Evolutionary conservation across 2,329 filamentous ascomycete species (phyloP).

Genomic region (Fusarium coffeatum): DNA sequence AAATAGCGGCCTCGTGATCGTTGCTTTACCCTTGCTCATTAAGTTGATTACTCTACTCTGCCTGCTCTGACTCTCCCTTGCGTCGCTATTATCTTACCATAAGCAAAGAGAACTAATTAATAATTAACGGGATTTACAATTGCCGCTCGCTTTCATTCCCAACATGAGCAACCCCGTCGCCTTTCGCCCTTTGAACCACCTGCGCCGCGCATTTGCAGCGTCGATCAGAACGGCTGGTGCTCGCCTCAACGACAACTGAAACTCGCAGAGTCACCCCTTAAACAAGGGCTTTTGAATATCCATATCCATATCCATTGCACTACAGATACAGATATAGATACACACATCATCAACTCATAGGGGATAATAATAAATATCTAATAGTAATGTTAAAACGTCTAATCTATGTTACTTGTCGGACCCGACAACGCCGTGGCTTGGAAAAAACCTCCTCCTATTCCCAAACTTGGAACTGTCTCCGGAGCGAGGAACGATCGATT

Average conservation of each 20-base stretch:
- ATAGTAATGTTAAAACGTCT: conserved; percentile 1
- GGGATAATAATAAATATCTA: background rate
- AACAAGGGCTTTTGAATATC: conserved; percentile 9
- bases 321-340: background rate
- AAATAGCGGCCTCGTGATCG: conserved; percentile 46
- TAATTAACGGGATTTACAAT: conserved; percentile 2
- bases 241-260: conserved; percentile 36
- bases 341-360: background rate
- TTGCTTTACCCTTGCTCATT: conserved; percentile 39
- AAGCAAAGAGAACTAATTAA: conserved; percentile 9
- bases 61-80: conserved; percentile 30
- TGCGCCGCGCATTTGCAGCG: conserved; percentile 27
- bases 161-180: conserved; percentile 6
- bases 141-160: conserved; percentile 8
- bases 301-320: background rate
- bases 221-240: conserved; percentile 37
- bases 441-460: conserved; percentile 25
- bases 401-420: background rate
- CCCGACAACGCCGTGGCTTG: conserved; percentile 29
- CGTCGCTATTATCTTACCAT: conserved; percentile 25
- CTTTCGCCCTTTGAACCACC: conserved; percentile 5
- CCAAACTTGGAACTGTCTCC: conserved; percentile 12
- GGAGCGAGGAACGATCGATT: conserved; percentile 12
- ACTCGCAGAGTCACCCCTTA: conserved; percentile 28
- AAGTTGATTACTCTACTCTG: background rate